Conservation (phyloP, 768 basidiomycete species). For the Pleurotus platypus region DNA sequence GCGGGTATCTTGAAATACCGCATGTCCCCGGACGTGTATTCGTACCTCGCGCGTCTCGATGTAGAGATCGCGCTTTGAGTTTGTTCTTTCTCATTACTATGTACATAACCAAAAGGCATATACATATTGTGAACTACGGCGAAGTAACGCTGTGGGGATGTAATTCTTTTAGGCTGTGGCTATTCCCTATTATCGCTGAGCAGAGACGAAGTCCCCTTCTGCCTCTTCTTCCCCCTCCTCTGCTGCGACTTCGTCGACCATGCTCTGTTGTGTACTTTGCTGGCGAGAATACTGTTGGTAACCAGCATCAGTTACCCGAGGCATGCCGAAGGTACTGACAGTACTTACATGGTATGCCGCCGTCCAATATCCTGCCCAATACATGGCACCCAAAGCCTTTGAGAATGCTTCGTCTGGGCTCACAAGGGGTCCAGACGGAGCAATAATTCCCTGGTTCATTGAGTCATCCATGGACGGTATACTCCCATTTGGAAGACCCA, state of each 20-base stretch:
- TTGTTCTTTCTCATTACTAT: too few relatives aligned
- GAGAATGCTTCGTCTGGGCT: constrained; percentile 75
- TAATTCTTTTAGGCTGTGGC: too few relatives aligned
- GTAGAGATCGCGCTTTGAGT: constrained; percentile 75
- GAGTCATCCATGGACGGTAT: constrained; percentile 18
- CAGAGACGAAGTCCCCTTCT: constrained; percentile 29
- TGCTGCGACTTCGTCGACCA: constrained; percentile 19
- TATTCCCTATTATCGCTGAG: constrained; percentile 29
- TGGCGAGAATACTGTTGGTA: neutral
- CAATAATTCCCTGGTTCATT: constrained; percentile 27
- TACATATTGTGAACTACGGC: constrained; percentile 3
- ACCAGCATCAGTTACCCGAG: neutral
- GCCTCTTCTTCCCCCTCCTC: constrained; percentile 26
- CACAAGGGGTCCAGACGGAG: constrained; percentile 34
- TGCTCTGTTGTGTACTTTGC: neutral
- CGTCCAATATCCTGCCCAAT: constrained; percentile 88
- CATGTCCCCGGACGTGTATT: constrained; percentile 88
- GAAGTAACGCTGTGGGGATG: neutral
- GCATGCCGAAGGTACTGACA: neutral
- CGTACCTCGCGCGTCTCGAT: constrained; percentile 79
- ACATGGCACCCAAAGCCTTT: constrained; percentile 74
- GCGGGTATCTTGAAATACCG: constrained; percentile 86
- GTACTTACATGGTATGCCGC: constrained; percentile 73
- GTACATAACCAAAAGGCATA: neutral
- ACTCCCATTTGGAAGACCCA: constrained; percentile 28